Evolutionary conservation across 306 rosid species (phyloP), one percentile per base, ranked within the genome.

Genomic region (Acacia melanoxylon): DNA sequence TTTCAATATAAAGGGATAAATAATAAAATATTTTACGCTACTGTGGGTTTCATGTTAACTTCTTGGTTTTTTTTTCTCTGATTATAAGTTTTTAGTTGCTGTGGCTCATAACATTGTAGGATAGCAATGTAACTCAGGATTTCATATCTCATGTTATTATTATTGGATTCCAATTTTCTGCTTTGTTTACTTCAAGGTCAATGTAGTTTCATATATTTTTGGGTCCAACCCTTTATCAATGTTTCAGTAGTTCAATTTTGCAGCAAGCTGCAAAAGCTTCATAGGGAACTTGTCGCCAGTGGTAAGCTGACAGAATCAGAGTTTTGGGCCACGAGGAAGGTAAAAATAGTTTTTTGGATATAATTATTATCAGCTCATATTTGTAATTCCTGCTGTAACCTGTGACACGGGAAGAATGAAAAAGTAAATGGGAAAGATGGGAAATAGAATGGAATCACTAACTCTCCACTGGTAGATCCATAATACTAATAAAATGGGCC

Each of bases 271-370:
- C 93, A 91, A 90, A 95, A 88, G 74, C 98, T 93, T 77, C 98
- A 93, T 86, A 91, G 78, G 88, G 95, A 95, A 84, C 94, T 95
- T 82, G 98, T 95, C 75, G 72, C 91, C 70, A 86, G 93, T 76
- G 89, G 95, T 74, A 85, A 93, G 89, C 91, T 95, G 89, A 92
- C 99, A 40, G 99, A 95, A 83, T 88, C 95, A 33, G 99, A 95
- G 89, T 95, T 95, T 85, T 95, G 98, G 99, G 93, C 98, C 54
- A 91, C 99, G 3, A 95, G 97, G 82, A 93, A 93, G 98, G 99
- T 87, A 46, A 67, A 56, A 22, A 56, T n/a, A 25, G 15, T 45
- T 71, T 72, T 85, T 45, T 61, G 12, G 77, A 14, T 66, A 72
- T 63, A 16, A 29, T 63, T 61, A 11, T 42, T 29, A 27, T 27